These are phyloP conservation scores for Medicago ruthenica DNA, from an alignment of 306 rosid species.

Conservation along the genomic window DNA sequence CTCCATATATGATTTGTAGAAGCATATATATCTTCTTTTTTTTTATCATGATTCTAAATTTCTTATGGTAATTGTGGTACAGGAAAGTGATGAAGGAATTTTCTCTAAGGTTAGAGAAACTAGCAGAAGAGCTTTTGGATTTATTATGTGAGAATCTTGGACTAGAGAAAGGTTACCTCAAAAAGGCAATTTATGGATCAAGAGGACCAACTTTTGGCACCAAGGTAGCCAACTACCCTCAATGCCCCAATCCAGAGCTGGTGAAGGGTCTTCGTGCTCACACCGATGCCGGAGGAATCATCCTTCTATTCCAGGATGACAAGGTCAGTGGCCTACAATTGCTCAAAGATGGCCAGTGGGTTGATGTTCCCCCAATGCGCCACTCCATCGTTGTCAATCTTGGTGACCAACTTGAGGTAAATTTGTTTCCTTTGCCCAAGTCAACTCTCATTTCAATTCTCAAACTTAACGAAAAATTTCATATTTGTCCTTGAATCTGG, in stretches of 20 bases:
- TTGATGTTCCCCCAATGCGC: constrained; percentile 90
- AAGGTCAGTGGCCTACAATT: constrained; percentile 91
- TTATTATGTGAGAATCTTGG: constrained; percentile 91
- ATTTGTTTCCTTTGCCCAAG: not conserved
- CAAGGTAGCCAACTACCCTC: constrained; percentile 90
- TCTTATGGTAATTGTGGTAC: constrained; percentile 23
- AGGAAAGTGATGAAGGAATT: constrained; percentile 83
- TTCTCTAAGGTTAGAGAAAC: constrained; percentile 64
- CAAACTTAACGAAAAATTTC: not conserved
- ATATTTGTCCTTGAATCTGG: too few species aligned
- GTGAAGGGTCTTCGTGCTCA: constrained; percentile 94
- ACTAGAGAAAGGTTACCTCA: constrained; percentile 78
- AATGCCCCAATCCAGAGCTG: constrained; percentile 81
- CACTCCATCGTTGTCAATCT: constrained; percentile 87
- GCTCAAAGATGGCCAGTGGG: constrained; percentile 79
- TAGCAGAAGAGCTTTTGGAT: constrained; percentile 81
- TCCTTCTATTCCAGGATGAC: constrained; percentile 90
- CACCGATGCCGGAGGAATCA: constrained; percentile 92
- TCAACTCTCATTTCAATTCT: not conserved
- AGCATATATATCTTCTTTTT: not conserved
- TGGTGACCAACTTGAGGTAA: constrained; percentile 94
- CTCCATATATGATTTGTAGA: not conserved
- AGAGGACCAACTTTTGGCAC: constrained; percentile 89
- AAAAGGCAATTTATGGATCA: constrained; percentile 76
- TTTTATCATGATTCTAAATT: not conserved